These are phyloP conservation scores for Boletus huronensis DNA, from an alignment of 768 basidiomycete genomes.

Conservation along the genomic window DNA sequence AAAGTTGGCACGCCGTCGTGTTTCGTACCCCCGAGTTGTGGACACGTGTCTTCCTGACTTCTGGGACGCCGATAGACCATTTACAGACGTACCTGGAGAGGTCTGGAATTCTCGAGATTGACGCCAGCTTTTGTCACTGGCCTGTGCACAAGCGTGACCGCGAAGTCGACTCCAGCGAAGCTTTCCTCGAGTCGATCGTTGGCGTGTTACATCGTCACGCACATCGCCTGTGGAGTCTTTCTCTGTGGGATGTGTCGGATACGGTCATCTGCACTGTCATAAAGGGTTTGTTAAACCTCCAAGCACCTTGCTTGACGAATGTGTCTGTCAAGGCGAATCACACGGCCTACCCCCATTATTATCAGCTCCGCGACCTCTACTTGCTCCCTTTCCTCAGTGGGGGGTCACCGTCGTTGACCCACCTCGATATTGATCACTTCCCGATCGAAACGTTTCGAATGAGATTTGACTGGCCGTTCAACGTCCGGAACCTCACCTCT, in stretches of 20 bases:
- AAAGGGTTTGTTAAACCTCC: not conserved
- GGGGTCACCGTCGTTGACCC: conserved; percentile 4
- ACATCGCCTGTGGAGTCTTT: conserved; percentile 7
- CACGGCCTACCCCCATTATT: conserved; percentile 2
- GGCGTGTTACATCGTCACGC: not conserved
- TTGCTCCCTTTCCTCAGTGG: conserved; percentile 13
- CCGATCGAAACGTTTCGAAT: conserved; percentile 7
- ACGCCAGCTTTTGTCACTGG: conserved; percentile 15
- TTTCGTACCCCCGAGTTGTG: conserved; percentile 8
- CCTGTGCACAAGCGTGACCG: not conserved
- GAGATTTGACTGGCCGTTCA: conserved; percentile 4
- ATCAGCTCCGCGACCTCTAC: not conserved
- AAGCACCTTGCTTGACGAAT: conserved; percentile 5
- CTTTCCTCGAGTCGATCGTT: conserved; percentile 4
- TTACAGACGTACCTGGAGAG: conserved; percentile 6
- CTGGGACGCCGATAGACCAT: conserved; percentile 1
- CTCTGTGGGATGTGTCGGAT: conserved; percentile 16
- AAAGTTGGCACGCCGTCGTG: conserved; percentile 7
- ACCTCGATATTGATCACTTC: conserved; percentile 17
- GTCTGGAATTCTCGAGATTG: conserved; percentile 9
- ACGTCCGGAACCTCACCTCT: conserved; percentile 7
- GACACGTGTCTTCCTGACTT: conserved; percentile 16
- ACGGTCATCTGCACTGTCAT: conserved; percentile 3
- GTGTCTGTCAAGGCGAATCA: conserved; percentile 14
- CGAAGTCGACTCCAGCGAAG: not conserved